These are phyloP conservation scores for Ramaria sp. DNA, from an alignment of 768 basidiomycete species.

Conservation along the genomic window DNA sequence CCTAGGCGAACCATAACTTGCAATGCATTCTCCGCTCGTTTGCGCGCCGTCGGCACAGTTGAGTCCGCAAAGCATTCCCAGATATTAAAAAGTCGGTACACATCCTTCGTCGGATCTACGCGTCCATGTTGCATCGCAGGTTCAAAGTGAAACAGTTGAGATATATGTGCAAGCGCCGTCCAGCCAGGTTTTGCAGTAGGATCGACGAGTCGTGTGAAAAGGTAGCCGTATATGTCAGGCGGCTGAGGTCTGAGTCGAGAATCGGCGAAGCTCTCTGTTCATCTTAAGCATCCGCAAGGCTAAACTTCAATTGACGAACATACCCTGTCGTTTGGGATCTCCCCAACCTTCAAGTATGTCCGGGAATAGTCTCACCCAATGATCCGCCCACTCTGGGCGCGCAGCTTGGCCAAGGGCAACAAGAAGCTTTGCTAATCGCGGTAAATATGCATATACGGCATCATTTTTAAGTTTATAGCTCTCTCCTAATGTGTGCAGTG, in stretches of 20 bases:
- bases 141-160: constrained; percentile 9
- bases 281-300: not conserved
- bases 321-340: constrained; percentile 31
- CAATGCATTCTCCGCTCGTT: constrained; percentile 58
- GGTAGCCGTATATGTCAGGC: constrained; percentile 59
- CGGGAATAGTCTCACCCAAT: constrained; percentile 79
- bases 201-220: constrained; percentile 40
- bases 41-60: constrained; percentile 23
- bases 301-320: constrained; percentile 10
- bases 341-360: constrained; percentile 52
- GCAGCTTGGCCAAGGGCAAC: constrained; percentile 29
- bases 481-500: constrained; percentile 69
- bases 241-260: constrained; percentile 67
- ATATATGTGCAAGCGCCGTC: constrained; percentile 28
- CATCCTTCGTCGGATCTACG: constrained; percentile 1
- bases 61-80: constrained; percentile 10
- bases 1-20: constrained; percentile 39
- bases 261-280: not conserved
- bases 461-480: constrained; percentile 25
- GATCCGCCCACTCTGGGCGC: constrained; percentile 83
- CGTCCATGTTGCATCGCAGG: constrained; percentile 8
- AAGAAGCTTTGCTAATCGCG: constrained; percentile 50
- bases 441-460: constrained; percentile 51
- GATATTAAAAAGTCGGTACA: constrained; percentile 6
- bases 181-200: constrained; percentile 57